These are phyloP conservation scores for Hyaloscypha finlandica DNA, from an alignment of 495 filamentous ascomycete genomes.

Conservation along the genomic window DNA sequence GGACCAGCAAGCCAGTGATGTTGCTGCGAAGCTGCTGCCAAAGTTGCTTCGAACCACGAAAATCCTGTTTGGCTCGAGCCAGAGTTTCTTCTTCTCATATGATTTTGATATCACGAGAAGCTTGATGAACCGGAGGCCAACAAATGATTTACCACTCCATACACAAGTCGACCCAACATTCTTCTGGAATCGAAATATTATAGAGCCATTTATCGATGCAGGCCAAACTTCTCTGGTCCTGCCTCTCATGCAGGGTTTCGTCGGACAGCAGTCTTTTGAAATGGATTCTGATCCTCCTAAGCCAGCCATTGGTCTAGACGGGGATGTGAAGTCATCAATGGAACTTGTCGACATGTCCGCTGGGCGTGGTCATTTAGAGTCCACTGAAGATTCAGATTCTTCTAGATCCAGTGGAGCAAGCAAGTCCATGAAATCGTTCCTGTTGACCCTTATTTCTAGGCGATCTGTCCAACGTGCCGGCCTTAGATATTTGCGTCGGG, in stretches of 20 bases:
- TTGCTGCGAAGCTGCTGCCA: constrained; percentile 57
- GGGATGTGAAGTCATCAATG: constrained; percentile 25
- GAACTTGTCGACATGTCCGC: constrained; percentile 33
- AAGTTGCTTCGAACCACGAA: constrained; percentile 82
- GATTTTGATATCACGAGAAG: constrained; percentile 74
- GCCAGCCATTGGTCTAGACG: constrained; percentile 22
- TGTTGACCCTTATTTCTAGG: constrained; percentile 85
- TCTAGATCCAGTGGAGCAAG: constrained; percentile 12
- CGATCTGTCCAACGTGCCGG: constrained; percentile 83
- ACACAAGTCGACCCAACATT: constrained; percentile 75
- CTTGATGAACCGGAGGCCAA: constrained; percentile 39
- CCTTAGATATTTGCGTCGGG: constrained; percentile 86
- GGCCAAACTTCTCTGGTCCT: constrained; percentile 68
- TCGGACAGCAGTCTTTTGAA: constrained; percentile 81
- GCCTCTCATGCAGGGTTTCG: constrained; percentile 92
- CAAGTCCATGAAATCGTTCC: constrained; percentile 42
- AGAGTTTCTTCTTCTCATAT: constrained; percentile 91
- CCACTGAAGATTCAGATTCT: neutral
- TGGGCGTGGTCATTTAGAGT: constrained; percentile 10
- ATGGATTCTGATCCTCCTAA: constrained; percentile 32
- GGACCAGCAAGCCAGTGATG: constrained; percentile 31
- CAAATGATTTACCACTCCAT: constrained; percentile 57
- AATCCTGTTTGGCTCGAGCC: constrained; percentile 72
- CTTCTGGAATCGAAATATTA: constrained; percentile 87
- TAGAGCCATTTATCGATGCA: constrained; percentile 69